Conservation (phyloP, 1,284 basidiomycete species). For the Porphyrellus sp. region DNA sequence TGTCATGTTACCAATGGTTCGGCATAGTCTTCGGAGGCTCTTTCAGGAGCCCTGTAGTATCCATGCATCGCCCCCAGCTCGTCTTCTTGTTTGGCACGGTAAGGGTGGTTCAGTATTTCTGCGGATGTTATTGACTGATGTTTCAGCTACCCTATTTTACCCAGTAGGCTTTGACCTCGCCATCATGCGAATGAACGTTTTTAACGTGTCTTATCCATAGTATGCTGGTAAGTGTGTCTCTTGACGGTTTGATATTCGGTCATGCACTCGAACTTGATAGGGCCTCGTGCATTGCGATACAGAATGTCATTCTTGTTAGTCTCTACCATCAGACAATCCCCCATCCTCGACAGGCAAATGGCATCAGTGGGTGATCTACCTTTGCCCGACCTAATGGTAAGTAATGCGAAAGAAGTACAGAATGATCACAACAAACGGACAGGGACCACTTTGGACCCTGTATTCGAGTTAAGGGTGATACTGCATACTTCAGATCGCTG, state of each 20-base stretch:
- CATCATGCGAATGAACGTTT: slow-evolving; percentile 6
- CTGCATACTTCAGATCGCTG: background rate
- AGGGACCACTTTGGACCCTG: background rate
- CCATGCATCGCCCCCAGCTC: slow-evolving; percentile 7
- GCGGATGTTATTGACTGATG: background rate
- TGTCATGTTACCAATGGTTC: slow-evolving; percentile 1
- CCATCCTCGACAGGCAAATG: slow-evolving; percentile 19
- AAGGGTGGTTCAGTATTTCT: background rate
- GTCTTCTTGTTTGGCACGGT: slow-evolving; percentile 14
- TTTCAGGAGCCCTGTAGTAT: background rate
- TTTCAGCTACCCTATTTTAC: slow-evolving; percentile 13
- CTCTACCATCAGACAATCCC: slow-evolving; percentile 15
- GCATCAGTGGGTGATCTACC: slow-evolving; percentile 1
- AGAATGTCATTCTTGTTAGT: slow-evolving; percentile 9
- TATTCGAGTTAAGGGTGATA: background rate
- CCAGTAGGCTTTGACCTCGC: slow-evolving; percentile 3
- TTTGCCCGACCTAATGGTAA: background rate
- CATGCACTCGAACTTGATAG: background rate
- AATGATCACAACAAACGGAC: background rate
- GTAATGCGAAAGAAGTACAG: background rate
- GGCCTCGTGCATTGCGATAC: background rate
- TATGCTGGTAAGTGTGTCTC: slow-evolving; percentile 11
- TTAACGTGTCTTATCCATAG: slow-evolving; percentile 3
- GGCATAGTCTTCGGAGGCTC: slow-evolving; percentile 9
- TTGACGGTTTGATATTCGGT: background rate